Base-by-base conservation (phyloP, 176 grass and related monocot genomes). In the Carex myosuroides region DNA sequence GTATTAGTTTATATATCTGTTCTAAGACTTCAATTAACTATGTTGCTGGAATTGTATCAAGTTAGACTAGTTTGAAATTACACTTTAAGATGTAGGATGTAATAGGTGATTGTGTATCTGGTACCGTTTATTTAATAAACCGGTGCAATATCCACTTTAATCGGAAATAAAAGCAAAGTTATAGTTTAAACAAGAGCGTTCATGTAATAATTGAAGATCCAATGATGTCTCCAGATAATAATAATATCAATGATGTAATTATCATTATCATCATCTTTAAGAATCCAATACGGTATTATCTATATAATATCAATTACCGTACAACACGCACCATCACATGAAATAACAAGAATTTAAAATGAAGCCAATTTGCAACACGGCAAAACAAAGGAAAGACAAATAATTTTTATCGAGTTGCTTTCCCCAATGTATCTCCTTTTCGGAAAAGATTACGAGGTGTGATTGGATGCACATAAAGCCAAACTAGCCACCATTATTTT, bases 391-490 rank as follows among this genome's bases (percentile, higher is more conserved):
- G 2, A 60, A 81, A 62, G 14, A 6, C n/a, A 42, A 13, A 12
- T 14, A 12, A 64, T 64, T 81, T 84, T 70, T 44, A 85, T 37
- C 5, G 63, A 50, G 26, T 71, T 75, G 24, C 67, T 76, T 85
- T 85, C 67, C 17, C 57, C 20, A 56, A 70, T 64, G 3, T 66
- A 81, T 82, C 13, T 83, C 48, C 85, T 60, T 86, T 86, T 77
- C n/a, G 70, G 18, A 70, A 62, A 82, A 63, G 78, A 48, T 81
- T 83, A 64, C 37, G 63, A 83, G 21, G 12, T 57, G 53, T 60
- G 79, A 72, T 46, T 37, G 35, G 44, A 41, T 67, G 73, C 73
- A 56, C 50, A 56, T 30, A 29, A 77, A 13, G 18, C 70, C 69
- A 70, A 73, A 13, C 35, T 50, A 4, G 24, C 76, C 48, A 30